A percentile compares a stretch with the other conserved stretches of the same genome.
Conservation (phyloP, 345 rosid genomes). For the Hibiscus syriacus region DNA sequence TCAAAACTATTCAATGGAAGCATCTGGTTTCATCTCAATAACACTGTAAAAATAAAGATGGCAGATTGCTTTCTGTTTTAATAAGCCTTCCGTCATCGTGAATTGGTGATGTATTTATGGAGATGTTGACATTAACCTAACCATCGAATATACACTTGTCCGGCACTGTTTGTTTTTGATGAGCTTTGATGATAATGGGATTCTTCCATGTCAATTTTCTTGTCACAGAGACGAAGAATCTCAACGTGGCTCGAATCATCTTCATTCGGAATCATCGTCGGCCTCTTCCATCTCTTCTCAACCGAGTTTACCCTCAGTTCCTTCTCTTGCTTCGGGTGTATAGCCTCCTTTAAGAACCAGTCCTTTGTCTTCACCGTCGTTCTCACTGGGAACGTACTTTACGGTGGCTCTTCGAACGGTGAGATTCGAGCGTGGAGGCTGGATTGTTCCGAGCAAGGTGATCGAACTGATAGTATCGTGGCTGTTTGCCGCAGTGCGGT, state of each 20-base stretch:
- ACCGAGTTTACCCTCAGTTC: conserved; percentile 41
- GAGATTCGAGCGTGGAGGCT: conserved; percentile 46
- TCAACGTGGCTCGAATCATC: conserved; percentile 11
- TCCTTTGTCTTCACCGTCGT: conserved; percentile 48
- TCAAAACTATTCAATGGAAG: neutral
- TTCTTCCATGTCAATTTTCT: conserved; percentile 31
- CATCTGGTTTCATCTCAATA: neutral
- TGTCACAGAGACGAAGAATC: conserved; percentile 8
- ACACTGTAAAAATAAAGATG: neutral
- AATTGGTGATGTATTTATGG: too few relatives aligned
- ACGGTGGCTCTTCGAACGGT: conserved; percentile 46
- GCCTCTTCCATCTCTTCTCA: conserved; percentile 44
- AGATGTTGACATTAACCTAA: neutral
- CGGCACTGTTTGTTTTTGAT: neutral
- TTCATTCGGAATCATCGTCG: conserved; percentile 26
- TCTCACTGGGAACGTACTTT: conserved; percentile 34
- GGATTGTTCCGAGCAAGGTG: conserved; percentile 8
- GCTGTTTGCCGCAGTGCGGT: conserved; percentile 36
- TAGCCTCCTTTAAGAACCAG: conserved; percentile 41
- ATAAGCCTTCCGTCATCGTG: neutral
- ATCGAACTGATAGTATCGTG: conserved; percentile 10
- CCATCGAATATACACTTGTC: neutral
- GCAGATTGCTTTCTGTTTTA: neutral
- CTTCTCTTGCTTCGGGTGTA: conserved; percentile 42
- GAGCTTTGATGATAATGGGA: conserved; percentile 22